Evolutionary conservation across 495 filamentous ascomycete genomes (phyloP).

Genomic region (Pyrenula massariospora): DNA sequence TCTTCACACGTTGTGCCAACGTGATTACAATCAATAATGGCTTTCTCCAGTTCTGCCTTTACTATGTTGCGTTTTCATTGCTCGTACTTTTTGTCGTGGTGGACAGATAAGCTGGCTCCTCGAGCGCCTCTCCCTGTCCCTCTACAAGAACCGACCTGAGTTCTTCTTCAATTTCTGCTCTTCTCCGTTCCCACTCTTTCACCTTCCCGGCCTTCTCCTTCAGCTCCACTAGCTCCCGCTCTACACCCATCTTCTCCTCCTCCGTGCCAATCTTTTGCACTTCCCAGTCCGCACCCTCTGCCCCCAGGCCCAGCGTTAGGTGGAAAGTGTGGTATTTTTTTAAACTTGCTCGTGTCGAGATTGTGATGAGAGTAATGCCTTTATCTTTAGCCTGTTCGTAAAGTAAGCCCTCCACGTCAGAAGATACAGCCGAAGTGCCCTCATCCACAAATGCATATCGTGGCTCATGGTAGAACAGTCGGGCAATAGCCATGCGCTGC

Average conservation of each 20-base stretch:
- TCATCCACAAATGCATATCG: constrained; percentile 91
- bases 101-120: constrained; percentile 22
- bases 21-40: too few species aligned
- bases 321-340: constrained; percentile 93
- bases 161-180: constrained; percentile 63
- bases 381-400: constrained; percentile 87
- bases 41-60: too few species aligned
- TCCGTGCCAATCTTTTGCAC: constrained; percentile 88
- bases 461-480: constrained; percentile 89
- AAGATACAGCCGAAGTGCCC: constrained; percentile 84
- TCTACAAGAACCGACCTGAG: constrained; percentile 49
- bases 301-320: constrained; percentile 66
- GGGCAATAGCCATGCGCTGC: constrained; percentile 82
- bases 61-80: neutral
- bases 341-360: constrained; percentile 81
- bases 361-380: constrained; percentile 89
- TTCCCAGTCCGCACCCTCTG: constrained; percentile 59
- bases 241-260: constrained; percentile 79
- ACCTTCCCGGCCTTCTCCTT: constrained; percentile 69
- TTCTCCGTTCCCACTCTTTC: constrained; percentile 68
- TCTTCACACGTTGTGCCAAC: too few species aligned
- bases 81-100: neutral
- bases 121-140: constrained; percentile 22
- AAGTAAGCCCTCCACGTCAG: constrained; percentile 86
- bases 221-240: constrained; percentile 77